Base-by-base conservation (phyloP, 2,329 filamentous ascomycete species). In the Elsinoe fawcettii region DNA sequence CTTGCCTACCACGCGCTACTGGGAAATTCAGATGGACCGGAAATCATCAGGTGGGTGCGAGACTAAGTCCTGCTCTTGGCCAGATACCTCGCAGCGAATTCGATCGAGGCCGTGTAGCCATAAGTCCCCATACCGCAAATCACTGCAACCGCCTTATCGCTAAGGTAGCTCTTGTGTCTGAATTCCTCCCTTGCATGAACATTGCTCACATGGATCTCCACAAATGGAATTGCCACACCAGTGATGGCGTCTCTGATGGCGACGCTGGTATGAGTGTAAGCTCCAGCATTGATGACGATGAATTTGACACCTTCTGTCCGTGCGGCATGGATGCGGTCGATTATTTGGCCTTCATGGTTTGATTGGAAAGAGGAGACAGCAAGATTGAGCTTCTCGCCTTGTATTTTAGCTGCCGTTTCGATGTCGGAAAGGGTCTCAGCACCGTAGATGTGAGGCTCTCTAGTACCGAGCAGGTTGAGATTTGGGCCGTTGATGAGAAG, bases 401-500 rank as follows among this genome's bases (percentile, higher is more conserved):
- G 81, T 0, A 71, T 60, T 51, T 73, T 65, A 22, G 80, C 79
- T 8, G 72, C 63, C 1, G 69, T 59, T 47, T 82, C 76, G 14
- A 91, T 78, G 62, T 88, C 80, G 18, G 74, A 53, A 11, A 91
- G 81, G 0, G 86, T 89, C 0, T 82, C 83, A 60, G 75, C 77
- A 66, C 87, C 87, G 73, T 91, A 90, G 65, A 89, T 79, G 25
- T 82, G 74, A 14, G 87, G 87, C 69, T 92, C 87, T 20, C 88
- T 79, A 11, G 81, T 85, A 34, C 87, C 87, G 27, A 91, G 80
- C 51, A 91, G 83, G 73, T 90, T 90, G 64, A 91, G 84, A 70
- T 91, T 91, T 30, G 87, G 86, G n/a, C 87, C 87, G 71, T 90
- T 90, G 74, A 90, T 83, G 62, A 90, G 77, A 63, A 90, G 83